Evolutionary conservation across 495 filamentous ascomycete species (phyloP).

Genomic region (Podospora anserina): DNA sequence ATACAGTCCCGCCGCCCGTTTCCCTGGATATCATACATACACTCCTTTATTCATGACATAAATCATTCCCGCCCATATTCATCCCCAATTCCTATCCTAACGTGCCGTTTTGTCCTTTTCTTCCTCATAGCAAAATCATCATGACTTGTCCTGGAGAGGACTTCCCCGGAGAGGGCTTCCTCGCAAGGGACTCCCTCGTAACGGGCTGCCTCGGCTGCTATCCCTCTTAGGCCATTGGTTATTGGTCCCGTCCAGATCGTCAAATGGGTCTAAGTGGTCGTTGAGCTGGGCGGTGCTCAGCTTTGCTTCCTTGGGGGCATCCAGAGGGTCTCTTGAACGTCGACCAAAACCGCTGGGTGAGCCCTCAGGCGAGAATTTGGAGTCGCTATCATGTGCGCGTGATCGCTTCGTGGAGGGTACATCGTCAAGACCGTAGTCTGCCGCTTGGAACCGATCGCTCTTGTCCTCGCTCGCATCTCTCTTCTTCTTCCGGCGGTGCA

Average conservation of each 20-base stretch:
- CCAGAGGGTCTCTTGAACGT: conserved; percentile 16
- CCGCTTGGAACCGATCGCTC: conserved; percentile 26
- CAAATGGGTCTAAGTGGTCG: conserved; percentile 22
- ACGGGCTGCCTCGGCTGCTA: background rate
- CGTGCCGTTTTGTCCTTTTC: background rate
- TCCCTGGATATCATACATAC: conserved; percentile 8
- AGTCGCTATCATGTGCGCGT: background rate
- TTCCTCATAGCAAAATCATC: background rate
- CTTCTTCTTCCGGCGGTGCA: conserved; percentile 27
- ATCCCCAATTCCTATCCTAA: background rate
- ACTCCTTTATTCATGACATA: conserved; percentile 3
- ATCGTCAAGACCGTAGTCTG: conserved; percentile 32
- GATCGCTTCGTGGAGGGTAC: conserved; percentile 9
- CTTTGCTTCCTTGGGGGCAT: conserved; percentile 19
- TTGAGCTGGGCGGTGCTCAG: conserved; percentile 9
- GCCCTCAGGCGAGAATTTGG: conserved; percentile 13
- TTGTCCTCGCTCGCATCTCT: conserved; percentile 28
- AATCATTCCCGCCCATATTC: background rate
- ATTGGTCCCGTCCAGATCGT: conserved; percentile 14
- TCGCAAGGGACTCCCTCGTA: too few species aligned
- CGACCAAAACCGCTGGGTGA: conserved; percentile 12
- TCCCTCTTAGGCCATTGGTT: conserved; percentile 19
- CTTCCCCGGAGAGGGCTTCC: background rate
- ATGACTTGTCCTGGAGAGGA: background rate
- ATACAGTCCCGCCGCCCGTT: background rate